phyloP scores from a whole-genome alignment of 164 flowering plant genomes.

The Aristolochia fimbriata region DNA sequence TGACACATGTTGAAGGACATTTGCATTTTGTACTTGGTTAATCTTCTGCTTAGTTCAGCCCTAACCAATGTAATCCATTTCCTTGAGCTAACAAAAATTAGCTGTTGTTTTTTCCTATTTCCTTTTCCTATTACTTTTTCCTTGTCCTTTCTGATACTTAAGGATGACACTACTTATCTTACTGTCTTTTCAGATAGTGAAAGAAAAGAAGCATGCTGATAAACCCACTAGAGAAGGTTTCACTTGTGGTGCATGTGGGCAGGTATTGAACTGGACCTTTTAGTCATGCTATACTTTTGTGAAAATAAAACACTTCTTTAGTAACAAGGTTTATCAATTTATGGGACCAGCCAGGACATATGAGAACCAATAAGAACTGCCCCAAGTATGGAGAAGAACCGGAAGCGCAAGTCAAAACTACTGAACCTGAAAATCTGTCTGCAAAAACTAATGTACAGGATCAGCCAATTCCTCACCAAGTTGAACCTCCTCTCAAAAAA shows the following conservation, averaged over 20 bases:
- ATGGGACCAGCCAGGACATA: constrained; percentile 72
- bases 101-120: too few relatives aligned
- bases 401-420: constrained; percentile 40
- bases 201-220: constrained; percentile 54
- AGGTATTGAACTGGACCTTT: constrained; percentile 36
- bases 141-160: too few relatives aligned
- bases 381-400: constrained; percentile 80
- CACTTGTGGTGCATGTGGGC: constrained; percentile 95
- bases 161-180: background rate
- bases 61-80: too few relatives aligned
- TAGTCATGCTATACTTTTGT: background rate
- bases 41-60: too few relatives aligned
- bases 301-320: background rate
- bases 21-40: too few relatives aligned
- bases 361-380: constrained; percentile 97
- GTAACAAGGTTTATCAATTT: constrained; percentile 3
- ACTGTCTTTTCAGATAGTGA: constrained; percentile 32
- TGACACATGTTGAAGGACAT: too few relatives aligned
- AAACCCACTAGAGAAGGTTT: constrained; percentile 72
- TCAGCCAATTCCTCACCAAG: constrained; percentile 29
- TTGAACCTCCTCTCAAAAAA: constrained; percentile 42
- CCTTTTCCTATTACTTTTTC: too few relatives aligned
- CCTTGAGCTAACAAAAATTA: too few relatives aligned
- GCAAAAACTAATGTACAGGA: constrained; percentile 37
- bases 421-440: constrained; percentile 36